These are phyloP conservation scores for Malus hybrid DNA, from an alignment of 331 rosid genomes.

Conservation along the genomic window DNA sequence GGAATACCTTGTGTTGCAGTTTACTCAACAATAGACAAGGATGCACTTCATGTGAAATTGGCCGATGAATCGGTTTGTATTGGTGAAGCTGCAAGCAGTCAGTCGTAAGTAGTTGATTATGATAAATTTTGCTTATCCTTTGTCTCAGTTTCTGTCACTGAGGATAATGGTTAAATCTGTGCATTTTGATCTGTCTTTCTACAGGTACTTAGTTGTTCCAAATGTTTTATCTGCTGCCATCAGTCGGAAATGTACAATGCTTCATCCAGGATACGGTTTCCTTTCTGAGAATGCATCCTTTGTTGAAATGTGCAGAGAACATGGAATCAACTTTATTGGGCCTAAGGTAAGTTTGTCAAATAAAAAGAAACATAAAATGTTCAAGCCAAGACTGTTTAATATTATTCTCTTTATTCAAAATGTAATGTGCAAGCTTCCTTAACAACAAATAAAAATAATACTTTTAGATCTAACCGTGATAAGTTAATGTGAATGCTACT, in stretches of 20 bases:
- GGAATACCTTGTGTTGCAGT: slow-evolving; percentile 82
- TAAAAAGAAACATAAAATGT: neutral
- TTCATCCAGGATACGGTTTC: slow-evolving; percentile 98
- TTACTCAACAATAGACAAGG: slow-evolving; percentile 51
- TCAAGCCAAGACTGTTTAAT: neutral
- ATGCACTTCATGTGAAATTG: too few relatives aligned
- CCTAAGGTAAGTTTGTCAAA: slow-evolving; percentile 49
- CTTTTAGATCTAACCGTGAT: neutral
- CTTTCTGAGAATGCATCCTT: slow-evolving; percentile 92
- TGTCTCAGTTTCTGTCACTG: neutral
- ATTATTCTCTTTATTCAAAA: neutral
- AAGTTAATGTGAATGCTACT: neutral
- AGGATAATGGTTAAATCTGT: neutral
- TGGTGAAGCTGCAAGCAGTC: slow-evolving; percentile 41
- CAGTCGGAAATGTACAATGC: slow-evolving; percentile 76
- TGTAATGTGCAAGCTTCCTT: neutral
- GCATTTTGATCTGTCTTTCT: slow-evolving; percentile 4
- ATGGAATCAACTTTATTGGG: slow-evolving; percentile 92
- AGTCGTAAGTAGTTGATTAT: slow-evolving; percentile 31
- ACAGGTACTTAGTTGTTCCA: slow-evolving; percentile 72
- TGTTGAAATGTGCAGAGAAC: slow-evolving; percentile 91
- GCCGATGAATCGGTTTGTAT: too few relatives aligned
- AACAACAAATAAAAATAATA: neutral
- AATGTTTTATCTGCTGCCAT: slow-evolving; percentile 85
- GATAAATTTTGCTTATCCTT: neutral